These are phyloP conservation scores for Xylaria hypoxylon DNA, from an alignment of 2,329 filamentous ascomycete species.

Conservation along the genomic window DNA sequence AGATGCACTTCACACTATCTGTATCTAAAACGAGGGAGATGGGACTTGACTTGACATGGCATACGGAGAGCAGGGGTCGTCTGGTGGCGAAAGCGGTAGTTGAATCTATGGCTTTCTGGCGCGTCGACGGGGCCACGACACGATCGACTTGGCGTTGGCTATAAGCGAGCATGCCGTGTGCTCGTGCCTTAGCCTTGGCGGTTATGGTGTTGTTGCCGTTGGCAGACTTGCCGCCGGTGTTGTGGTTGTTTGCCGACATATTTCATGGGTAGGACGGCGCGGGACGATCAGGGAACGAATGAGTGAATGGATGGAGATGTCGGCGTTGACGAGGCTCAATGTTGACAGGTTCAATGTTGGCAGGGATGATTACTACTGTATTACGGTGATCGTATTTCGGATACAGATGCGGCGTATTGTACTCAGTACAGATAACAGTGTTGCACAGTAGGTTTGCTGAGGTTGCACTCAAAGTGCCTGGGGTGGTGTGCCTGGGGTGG, in stretches of 20 bases:
- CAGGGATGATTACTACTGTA: conserved; percentile 7
- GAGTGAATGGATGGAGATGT: neutral
- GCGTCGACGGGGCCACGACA: conserved; percentile 69
- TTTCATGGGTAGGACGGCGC: neutral
- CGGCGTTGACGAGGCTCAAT: neutral
- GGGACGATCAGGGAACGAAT: neutral
- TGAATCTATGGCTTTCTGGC: conserved; percentile 66
- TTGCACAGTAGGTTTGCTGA: too few relatives aligned
- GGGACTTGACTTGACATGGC: conserved; percentile 52
- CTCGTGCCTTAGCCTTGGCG: conserved; percentile 50
- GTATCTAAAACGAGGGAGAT: neutral
- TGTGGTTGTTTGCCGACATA: conserved; percentile 3
- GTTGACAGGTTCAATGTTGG: neutral
- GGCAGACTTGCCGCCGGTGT: conserved; percentile 41
- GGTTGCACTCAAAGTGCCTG: too few relatives aligned
- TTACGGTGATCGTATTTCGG: neutral
- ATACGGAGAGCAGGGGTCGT: conserved; percentile 77
- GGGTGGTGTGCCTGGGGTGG: too few relatives aligned
- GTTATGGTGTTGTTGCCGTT: conserved; percentile 22
- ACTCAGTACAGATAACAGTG: neutral
- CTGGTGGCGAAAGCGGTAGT: conserved; percentile 67
- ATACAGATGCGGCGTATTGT: neutral
- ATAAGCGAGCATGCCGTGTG: conserved; percentile 54
- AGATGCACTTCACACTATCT: neutral
- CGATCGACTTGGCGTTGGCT: conserved; percentile 60